These are phyloP conservation scores for Arthromyces matolae DNA, from an alignment of 768 basidiomycete genomes.

Conservation along the genomic window DNA sequence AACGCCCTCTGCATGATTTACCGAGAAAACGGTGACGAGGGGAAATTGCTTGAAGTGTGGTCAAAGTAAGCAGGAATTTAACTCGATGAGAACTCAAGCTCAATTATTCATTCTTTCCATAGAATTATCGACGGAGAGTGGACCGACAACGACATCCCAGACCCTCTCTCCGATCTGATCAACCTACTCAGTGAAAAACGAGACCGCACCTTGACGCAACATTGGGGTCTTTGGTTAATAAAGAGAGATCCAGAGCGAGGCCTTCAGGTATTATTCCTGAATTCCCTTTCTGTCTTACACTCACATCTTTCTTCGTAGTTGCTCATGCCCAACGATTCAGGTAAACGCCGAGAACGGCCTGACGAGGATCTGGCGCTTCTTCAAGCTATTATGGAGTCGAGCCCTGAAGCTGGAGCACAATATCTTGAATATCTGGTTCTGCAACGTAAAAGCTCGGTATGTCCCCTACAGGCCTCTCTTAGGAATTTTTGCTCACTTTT, in stretches of 20 bases:
- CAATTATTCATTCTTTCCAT: too few relatives aligned
- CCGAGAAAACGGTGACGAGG: constrained; percentile 49
- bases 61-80: constrained; percentile 61
- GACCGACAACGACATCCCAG: constrained; percentile 56
- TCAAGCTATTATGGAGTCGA: constrained; percentile 52
- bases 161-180: constrained; percentile 62
- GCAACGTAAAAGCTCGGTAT: constrained; percentile 58
- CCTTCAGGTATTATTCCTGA: constrained; percentile 58
- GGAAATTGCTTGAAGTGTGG: constrained; percentile 65
- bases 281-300: background rate
- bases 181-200: constrained; percentile 51
- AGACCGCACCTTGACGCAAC: constrained; percentile 59
- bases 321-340: constrained; percentile 49
- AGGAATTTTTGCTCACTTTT: background rate
- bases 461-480: background rate
- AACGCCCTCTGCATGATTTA: constrained; percentile 61
- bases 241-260: constrained; percentile 66
- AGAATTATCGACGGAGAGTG: constrained; percentile 70
- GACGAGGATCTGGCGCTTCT: constrained; percentile 61
- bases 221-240: constrained; percentile 81
- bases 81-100: too few relatives aligned
- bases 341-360: constrained; percentile 53
- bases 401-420: constrained; percentile 56
- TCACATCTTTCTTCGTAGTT: constrained; percentile 40
- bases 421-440: constrained; percentile 83